Base-by-base conservation (phyloP, 805 yeast genomes). In the Ogataea naganishii region DNA sequence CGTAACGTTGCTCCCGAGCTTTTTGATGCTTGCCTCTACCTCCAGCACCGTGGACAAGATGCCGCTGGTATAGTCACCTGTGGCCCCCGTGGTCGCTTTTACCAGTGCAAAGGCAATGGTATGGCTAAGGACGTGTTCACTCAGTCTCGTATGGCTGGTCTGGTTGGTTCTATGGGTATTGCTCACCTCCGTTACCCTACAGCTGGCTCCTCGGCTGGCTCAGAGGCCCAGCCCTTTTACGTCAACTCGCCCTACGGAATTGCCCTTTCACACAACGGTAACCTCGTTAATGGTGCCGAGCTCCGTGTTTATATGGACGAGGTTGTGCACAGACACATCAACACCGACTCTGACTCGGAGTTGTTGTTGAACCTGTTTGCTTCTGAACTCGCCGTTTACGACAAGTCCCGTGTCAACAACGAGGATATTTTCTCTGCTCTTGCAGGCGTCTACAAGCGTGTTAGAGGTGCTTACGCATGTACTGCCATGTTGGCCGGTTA, bases 21-120 rank as follows among this genome's bases (percentile, higher is more conserved):
- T 26, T 77, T 85, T 33, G 98, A 92, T 53, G 96, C 95, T 6
- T 80, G 89, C 39, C 74, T 86, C 62, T 89, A 80, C 55, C 64
- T 92, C 38, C 98, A 92, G 54, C 98, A 92, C 53, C 73, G 98
- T 51, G 98, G 98, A 26, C 98, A 92, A 62, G 98, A 92, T 56
- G 98, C 98, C 8, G 96, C 96, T n/a, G 98, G 98, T 40, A 89
- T 92, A 32, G 92, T 85, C 15, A 92, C 98, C 6, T 85, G 96
- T 55, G 97, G 96, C 32, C 66, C 80, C 26, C 76, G 89, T 38
- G 98, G 97, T 40, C 71, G 98, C 36, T 71, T 92, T 35, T 88
- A 84, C 62, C 97, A 89, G 62, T 92, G 98, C 58, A 92, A 92
- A 62, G 98, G 98, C 47, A 89, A 86, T 56, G 98, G 98, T 42